Conservation (phyloP, 2,329 filamentous ascomycete species). For the Diaporthe caulivora region DNA sequence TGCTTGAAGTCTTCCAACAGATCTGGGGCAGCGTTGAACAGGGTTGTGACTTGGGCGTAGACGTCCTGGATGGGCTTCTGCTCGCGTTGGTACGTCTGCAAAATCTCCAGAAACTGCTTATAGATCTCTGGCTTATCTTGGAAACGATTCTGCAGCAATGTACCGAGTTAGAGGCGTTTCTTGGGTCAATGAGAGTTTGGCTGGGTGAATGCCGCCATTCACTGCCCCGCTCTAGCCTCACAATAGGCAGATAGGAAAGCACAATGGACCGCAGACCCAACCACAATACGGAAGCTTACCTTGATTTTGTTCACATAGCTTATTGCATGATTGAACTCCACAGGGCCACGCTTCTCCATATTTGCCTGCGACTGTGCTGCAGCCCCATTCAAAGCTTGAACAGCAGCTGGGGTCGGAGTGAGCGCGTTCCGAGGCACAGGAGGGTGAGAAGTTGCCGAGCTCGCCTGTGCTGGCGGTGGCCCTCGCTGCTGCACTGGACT, state of each 20-base stretch:
- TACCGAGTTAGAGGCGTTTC: conserved; percentile 36
- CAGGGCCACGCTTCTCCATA: conserved; percentile 89
- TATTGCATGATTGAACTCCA: conserved; percentile 99
- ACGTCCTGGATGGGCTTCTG: conserved; percentile 99
- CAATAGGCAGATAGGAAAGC: not conserved
- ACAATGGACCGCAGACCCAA: not conserved
- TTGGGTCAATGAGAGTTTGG: not conserved
- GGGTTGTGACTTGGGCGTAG: conserved; percentile 93
- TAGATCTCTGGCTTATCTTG: conserved; percentile 97
- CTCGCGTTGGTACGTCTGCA: conserved; percentile 98
- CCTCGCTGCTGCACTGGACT: conserved; percentile 47
- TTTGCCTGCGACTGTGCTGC: conserved; percentile 65
- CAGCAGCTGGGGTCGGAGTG: conserved; percentile 69
- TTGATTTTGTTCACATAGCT: conserved; percentile 99
- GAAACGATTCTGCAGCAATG: conserved; percentile 83
- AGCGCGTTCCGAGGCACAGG: conserved; percentile 66
- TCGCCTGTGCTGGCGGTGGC: conserved; percentile 49
- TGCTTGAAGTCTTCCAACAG: conserved; percentile 98
- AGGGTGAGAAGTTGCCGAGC: conserved; percentile 54
- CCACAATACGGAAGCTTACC: conserved; percentile 64
- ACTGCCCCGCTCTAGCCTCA: not conserved
- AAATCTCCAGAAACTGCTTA: conserved; percentile 97
- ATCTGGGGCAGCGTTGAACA: conserved; percentile 94
- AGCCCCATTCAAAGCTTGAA: conserved; percentile 72
- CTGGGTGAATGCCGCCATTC: not conserved